Percentiles rank a stretch among this genome's conserved stretches.
Conservation (phyloP, 257 asterid species). For the Nemophila menziesii region DNA sequence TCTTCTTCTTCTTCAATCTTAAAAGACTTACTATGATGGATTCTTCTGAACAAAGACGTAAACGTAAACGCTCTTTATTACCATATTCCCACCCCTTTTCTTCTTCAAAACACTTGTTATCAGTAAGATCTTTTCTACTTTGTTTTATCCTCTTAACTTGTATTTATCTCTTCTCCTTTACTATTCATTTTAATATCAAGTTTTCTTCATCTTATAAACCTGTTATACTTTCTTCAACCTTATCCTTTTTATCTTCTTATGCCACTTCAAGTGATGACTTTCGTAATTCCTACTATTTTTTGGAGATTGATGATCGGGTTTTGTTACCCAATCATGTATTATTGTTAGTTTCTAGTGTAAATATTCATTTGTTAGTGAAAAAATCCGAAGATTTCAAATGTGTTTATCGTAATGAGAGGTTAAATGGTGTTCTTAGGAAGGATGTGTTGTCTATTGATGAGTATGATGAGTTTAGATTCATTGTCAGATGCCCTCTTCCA, state of each 20-base stretch:
- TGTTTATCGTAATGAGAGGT: slow-evolving; percentile 24
- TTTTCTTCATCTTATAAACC: slow-evolving; percentile 52
- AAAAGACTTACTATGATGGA: slow-evolving; percentile 30
- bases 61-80: slow-evolving; percentile 45
- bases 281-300: slow-evolving; percentile 18
- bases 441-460: slow-evolving; percentile 53
- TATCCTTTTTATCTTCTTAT: slow-evolving; percentile 50
- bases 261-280: slow-evolving; percentile 23
- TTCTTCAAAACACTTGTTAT: slow-evolving; percentile 18
- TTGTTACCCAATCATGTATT: slow-evolving; percentile 74
- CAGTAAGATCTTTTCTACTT: slow-evolving; percentile 54
- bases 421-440: slow-evolving; percentile 15
- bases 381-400: slow-evolving; percentile 39
- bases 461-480: slow-evolving; percentile 48
- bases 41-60: slow-evolving; percentile 67
- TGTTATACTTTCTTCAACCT: slow-evolving; percentile 52
- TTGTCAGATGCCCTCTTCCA: slow-evolving; percentile 73
- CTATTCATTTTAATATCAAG: slow-evolving; percentile 20
- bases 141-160: slow-evolving; percentile 41
- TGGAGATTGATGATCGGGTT: slow-evolving; percentile 54
- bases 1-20: slow-evolving; percentile 1
- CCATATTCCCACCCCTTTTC: slow-evolving; percentile 1
- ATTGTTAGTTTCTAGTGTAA: slow-evolving; percentile 28
- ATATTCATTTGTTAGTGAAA: slow-evolving; percentile 17
- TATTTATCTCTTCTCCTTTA: slow-evolving; percentile 35